Percentiles rank a stretch among this genome's conserved stretches.
Evolutionary conservation across 345 rosid species (phyloP).

Genomic region (Sisymbrium irio): DNA sequence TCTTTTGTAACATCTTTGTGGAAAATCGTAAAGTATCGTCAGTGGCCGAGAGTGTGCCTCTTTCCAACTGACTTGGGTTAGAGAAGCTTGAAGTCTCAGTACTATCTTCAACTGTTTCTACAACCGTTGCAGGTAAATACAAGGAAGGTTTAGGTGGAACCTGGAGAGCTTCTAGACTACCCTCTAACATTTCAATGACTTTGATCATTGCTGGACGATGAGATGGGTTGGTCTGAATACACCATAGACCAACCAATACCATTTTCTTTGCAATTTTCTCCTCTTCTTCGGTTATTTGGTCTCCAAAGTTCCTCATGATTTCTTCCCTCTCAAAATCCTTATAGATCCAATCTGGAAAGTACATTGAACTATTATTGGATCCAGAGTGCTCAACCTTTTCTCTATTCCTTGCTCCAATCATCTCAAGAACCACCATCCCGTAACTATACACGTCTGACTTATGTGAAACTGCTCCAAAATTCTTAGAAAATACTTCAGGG

Average conservation of each 20-base stretch:
- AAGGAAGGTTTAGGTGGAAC: constrained; percentile 15
- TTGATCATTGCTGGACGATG: constrained; percentile 41
- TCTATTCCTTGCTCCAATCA: constrained; percentile 34
- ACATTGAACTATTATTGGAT: constrained; percentile 11
- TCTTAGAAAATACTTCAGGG: constrained; percentile 33
- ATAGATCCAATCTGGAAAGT: constrained; percentile 25
- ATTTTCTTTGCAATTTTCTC: constrained; percentile 25
- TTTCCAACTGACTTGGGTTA: too few relatives aligned
- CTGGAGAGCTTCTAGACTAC: not conserved
- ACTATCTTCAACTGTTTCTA: too few relatives aligned
- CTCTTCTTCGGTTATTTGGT: not conserved
- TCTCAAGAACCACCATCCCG: constrained; percentile 46
- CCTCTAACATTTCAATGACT: constrained; percentile 35
- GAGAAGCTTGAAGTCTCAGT: too few relatives aligned
- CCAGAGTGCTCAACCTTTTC: not conserved
- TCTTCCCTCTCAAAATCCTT: not conserved
- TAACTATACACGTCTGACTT: constrained; percentile 47
- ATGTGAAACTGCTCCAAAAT: constrained; percentile 36
- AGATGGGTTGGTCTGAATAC: constrained; percentile 42
- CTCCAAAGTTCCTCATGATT: not conserved
- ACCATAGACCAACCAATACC: constrained; percentile 39
- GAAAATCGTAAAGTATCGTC: too few relatives aligned
- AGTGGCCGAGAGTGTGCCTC: too few relatives aligned
- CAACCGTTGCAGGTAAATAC: not conserved
- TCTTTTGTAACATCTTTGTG: too few relatives aligned